phyloP scores from a whole-genome alignment of 768 basidiomycete species.

The Bullera alba region DNA sequence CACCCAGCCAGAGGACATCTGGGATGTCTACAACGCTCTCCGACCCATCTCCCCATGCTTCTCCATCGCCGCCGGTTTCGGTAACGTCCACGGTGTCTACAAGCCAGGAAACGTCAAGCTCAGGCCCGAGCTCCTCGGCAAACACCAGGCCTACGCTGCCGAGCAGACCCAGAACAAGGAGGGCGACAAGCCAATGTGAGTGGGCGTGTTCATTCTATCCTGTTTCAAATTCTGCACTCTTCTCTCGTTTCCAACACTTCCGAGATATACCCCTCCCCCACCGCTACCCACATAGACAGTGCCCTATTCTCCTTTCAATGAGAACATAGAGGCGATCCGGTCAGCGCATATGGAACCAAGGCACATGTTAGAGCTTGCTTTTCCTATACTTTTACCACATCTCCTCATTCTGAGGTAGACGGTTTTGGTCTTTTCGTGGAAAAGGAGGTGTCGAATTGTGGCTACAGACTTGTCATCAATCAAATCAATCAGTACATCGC shows the following conservation, averaged over 20 bases:
- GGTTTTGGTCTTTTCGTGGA: conserved; percentile 20
- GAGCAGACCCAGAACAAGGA: conserved; percentile 59
- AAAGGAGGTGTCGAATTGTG: conserved; percentile 43
- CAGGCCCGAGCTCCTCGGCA: conserved; percentile 79
- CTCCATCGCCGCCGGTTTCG: conserved; percentile 95
- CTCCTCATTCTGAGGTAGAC: conserved; percentile 3
- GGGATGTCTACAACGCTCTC: conserved; percentile 80
- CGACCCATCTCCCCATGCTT: conserved; percentile 82
- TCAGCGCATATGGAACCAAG: conserved; percentile 33
- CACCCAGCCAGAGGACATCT: conserved; percentile 96
- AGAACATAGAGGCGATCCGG: conserved; percentile 39
- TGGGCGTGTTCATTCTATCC: conserved; percentile 13
- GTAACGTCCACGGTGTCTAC: conserved; percentile 99
- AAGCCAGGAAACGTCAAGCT: conserved; percentile 96
- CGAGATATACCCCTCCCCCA: conserved; percentile 5
- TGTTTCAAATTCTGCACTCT: neutral
- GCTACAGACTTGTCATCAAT: conserved; percentile 21
- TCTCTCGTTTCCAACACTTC: conserved; percentile 2
- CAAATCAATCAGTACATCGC: neutral
- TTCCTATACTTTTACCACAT: conserved; percentile 21
- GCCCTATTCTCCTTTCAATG: conserved; percentile 33
- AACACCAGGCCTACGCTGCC: conserved; percentile 75
- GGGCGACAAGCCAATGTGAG: conserved; percentile 69
- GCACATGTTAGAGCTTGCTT: conserved; percentile 42
- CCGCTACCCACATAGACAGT: conserved; percentile 45